These are phyloP conservation scores for Leptographium lundbergii DNA, from an alignment of 2,329 filamentous ascomycete genomes.

Conservation along the genomic window DNA sequence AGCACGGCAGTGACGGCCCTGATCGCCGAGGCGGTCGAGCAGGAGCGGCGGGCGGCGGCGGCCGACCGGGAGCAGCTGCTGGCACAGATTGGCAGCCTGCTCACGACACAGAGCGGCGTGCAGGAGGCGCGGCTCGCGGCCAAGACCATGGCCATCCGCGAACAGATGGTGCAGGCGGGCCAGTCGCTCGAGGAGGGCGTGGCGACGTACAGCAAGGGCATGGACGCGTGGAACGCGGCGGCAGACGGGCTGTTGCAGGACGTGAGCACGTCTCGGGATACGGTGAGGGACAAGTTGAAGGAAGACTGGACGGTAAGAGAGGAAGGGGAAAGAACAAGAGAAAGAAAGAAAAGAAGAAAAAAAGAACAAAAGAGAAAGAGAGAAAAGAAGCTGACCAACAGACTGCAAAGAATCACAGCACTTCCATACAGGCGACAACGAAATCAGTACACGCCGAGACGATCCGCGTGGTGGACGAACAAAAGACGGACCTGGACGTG, in stretches of 20 bases:
- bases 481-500: conserved; percentile 74
- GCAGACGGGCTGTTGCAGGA: conserved; percentile 58
- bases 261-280: conserved; percentile 60
- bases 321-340: not conserved
- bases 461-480: conserved; percentile 75
- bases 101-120: conserved; percentile 59
- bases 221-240: conserved; percentile 61
- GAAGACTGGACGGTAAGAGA: conserved; percentile 66
- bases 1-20: conserved; percentile 53
- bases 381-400: conserved; percentile 22
- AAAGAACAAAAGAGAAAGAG: no score
- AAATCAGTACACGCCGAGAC: conserved; percentile 85
- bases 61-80: conserved; percentile 64
- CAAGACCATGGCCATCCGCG: conserved; percentile 49
- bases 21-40: conserved; percentile 57
- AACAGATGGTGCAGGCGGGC: conserved; percentile 52
- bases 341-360: no score
- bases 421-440: conserved; percentile 71
- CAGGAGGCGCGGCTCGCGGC: conserved; percentile 61
- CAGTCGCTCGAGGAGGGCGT: conserved; percentile 53
- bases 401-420: conserved; percentile 65
- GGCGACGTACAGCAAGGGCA: conserved; percentile 52
- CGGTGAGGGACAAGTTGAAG: conserved; percentile 69
- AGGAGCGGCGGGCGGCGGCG: conserved; percentile 62
- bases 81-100: conserved; percentile 61